A percentile compares a stretch with the other conserved stretches of the same genome.
These are phyloP conservation scores for Prunus persica DNA, from an alignment of 306 rosid genomes.

Conservation along the genomic window Prunus_persica_NCBIv2 NC_034014.1:3921001-3921500, in stretches of 20 bases:
- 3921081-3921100: constrained; percentile 78
- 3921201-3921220: constrained; percentile 90
- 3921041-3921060: constrained; percentile 3
- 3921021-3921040: background rate
- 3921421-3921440: constrained; percentile 92
- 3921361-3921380: constrained; percentile 84
- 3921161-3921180: constrained; percentile 51
- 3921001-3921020: background rate
- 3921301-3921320: constrained; percentile 1
- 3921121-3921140: constrained; percentile 59
- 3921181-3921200: constrained; percentile 66
- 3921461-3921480: constrained; percentile 89
- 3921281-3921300: background rate
- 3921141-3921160: constrained; percentile 65
- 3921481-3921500: constrained; percentile 94
- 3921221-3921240: constrained; percentile 92
- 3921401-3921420: constrained; percentile 86
- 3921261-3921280: constrained; percentile 73
- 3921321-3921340: constrained; percentile 13
- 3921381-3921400: constrained; percentile 87
- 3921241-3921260: constrained; percentile 97
- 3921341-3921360: constrained; percentile 54
- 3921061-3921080: constrained; percentile 6
- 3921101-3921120: constrained; percentile 88
- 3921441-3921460: constrained; percentile 88